These are phyloP conservation scores for Massariosphaeria phaeospora DNA, from an alignment of 495 filamentous ascomycete genomes.

Conservation along the genomic window DNA sequence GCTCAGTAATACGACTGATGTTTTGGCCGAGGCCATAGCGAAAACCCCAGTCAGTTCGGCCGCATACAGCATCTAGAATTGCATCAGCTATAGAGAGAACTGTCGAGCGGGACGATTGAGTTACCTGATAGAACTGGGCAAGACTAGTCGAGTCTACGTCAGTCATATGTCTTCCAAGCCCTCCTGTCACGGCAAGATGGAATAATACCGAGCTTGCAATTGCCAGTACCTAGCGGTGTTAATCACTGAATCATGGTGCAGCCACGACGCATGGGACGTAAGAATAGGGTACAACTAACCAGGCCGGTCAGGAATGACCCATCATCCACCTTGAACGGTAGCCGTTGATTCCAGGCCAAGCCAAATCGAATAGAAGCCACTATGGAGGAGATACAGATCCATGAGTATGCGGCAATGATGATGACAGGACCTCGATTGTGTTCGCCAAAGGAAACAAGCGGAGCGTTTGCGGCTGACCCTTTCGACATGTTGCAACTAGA, in stretches of 20 bases:
- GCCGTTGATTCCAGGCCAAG: slow-evolving; percentile 8
- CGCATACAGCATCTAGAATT: slow-evolving; percentile 11
- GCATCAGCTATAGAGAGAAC: not conserved
- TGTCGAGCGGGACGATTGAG: not conserved
- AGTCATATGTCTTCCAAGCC: slow-evolving; percentile 23
- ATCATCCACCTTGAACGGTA: slow-evolving; percentile 23
- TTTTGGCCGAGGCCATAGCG: slow-evolving; percentile 26
- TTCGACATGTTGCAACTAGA: not conserved
- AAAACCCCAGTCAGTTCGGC: slow-evolving; percentile 19
- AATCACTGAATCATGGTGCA: too few species aligned
- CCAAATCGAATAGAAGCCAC: slow-evolving; percentile 20
- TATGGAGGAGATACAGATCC: slow-evolving; percentile 15
- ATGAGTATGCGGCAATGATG: slow-evolving; percentile 26
- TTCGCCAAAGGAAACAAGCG: slow-evolving; percentile 6
- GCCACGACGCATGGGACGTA: too few species aligned
- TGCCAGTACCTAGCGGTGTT: slow-evolving; percentile 7
- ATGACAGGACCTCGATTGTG: slow-evolving; percentile 20
- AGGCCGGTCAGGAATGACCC: slow-evolving; percentile 7
- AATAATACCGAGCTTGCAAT: slow-evolving; percentile 14
- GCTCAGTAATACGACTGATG: slow-evolving; percentile 26
- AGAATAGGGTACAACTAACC: not conserved
- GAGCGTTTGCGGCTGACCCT: not conserved
- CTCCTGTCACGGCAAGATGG: slow-evolving; percentile 13
- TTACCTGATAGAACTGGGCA: slow-evolving; percentile 14
- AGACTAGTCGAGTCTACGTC: slow-evolving; percentile 2